Evolutionary conservation across 768 basidiomycete species (phyloP).

Genomic region (Macrocybe gigantea): DNA sequence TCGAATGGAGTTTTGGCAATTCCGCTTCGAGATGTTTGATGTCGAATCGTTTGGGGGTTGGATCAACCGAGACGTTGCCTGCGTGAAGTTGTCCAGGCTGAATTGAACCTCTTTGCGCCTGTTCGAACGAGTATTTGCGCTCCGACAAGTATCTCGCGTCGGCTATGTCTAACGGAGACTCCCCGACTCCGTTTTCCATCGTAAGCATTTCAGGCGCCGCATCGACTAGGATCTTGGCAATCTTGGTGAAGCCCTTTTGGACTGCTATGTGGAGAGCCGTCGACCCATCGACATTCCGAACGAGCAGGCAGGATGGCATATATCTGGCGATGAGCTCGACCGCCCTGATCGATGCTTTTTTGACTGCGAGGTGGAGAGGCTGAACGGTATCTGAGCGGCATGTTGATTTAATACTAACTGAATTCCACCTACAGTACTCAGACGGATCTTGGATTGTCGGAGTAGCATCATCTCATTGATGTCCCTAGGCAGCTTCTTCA

Average conservation of each 20-base stretch:
- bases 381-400: constrained; percentile 13
- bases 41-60: constrained; percentile 7
- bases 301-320: constrained; percentile 26
- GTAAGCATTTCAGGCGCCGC: constrained; percentile 33
- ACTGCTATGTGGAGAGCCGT: constrained; percentile 48
- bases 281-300: constrained; percentile 42
- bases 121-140: constrained; percentile 16
- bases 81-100: background rate
- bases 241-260: constrained; percentile 22
- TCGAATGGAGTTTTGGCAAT: constrained; percentile 17
- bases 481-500: constrained; percentile 47
- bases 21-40: constrained; percentile 13
- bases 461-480: constrained; percentile 34
- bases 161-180: constrained; percentile 34
- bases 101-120: background rate
- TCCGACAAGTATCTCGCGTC: background rate
- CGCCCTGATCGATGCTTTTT: constrained; percentile 18
- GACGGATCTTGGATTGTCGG: constrained; percentile 37
- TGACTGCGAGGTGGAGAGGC: constrained; percentile 54
- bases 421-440: constrained; percentile 37
- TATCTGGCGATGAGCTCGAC: constrained; percentile 33
- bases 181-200: constrained; percentile 46
- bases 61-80: constrained; percentile 4
- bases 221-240: constrained; percentile 32
- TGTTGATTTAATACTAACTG: background rate